Percentiles rank a stretch among this genome's conserved stretches.
phyloP scores from a whole-genome alignment of 2,329 filamentous ascomycete genomes.

The Pseudofabraea citricarpa region DNA sequence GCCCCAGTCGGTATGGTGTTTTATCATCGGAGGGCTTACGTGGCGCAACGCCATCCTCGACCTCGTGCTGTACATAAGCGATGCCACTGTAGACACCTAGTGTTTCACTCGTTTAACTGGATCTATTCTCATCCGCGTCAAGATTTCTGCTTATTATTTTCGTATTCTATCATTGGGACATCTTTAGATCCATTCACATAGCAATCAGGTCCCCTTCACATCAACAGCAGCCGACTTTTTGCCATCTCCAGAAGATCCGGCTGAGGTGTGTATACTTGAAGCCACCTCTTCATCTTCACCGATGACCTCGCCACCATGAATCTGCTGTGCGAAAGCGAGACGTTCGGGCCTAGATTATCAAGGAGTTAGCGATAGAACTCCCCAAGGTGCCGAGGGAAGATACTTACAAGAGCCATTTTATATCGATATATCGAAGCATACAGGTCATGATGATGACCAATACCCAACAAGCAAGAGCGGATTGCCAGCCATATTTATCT shows the following conservation, averaged over 20 bases:
- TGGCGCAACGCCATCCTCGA: too few species aligned
- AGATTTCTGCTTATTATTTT: too few species aligned
- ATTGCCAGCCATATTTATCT: constrained; percentile 44
- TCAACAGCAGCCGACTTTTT: background rate
- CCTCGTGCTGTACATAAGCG: too few species aligned
- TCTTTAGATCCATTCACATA: background rate
- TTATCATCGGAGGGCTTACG: too few species aligned
- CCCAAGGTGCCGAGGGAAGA: background rate
- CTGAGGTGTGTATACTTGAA: background rate
- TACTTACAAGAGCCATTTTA: constrained; percentile 31
- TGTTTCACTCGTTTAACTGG: too few species aligned
- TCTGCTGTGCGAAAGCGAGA: background rate
- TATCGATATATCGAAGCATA: constrained; percentile 37
- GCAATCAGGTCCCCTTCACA: background rate
- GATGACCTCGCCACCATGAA: background rate
- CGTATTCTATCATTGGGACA: too few species aligned
- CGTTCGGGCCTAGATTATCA: background rate
- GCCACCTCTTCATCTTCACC: background rate
- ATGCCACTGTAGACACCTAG: too few species aligned
- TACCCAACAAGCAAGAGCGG: constrained; percentile 37
- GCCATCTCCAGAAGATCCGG: too few species aligned
- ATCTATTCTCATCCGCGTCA: too few species aligned
- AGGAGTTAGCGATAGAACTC: too few species aligned
- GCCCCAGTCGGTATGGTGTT: too few species aligned
- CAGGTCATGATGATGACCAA: constrained; percentile 41